Percentiles rank a stretch among this genome's conserved stretches.
Evolutionary conservation across 345 rosid genomes (phyloP).

Genomic region (Eucalyptus tenuipes): DNA sequence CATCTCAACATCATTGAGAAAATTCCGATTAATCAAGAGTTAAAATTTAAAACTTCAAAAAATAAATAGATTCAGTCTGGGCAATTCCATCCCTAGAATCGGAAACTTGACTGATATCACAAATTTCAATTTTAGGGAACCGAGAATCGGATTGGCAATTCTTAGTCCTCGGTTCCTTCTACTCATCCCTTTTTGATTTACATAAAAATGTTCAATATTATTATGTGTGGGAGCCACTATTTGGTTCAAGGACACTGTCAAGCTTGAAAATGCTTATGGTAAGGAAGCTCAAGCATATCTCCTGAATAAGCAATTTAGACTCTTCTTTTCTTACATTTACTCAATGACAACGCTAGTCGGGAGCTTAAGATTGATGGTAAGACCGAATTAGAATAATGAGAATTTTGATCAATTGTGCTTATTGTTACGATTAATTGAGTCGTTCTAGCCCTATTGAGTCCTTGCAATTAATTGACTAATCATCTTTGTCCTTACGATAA

Average conservation of each 20-base stretch:
- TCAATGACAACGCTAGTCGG: background rate
- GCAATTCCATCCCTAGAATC: accelerated
- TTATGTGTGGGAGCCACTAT: background rate
- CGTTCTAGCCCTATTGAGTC: background rate
- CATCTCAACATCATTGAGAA: background rate
- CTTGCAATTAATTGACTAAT: background rate
- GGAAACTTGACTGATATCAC: accelerated
- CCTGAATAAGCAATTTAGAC: too few relatives aligned
- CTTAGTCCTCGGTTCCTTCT: too few relatives aligned
- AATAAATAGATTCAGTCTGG: accelerated
- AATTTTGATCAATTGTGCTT: background rate
- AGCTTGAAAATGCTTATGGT: background rate
- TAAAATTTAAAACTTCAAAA: too few relatives aligned
- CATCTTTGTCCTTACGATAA: background rate
- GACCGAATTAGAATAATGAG: background rate
- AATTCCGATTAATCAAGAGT: background rate
- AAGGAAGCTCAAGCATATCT: background rate
- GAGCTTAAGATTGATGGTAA: background rate
- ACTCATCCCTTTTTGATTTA: accelerated
- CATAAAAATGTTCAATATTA: too few relatives aligned
- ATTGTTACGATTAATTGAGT: background rate
- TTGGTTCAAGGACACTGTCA: background rate
- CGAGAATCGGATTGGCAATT: accelerated
- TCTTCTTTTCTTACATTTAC: background rate
- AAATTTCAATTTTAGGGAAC: too few relatives aligned